Evolutionary conservation across 192 early-diverging fungal genomes (phyloP).

Genomic region (Oehlia diaphana): DNA sequence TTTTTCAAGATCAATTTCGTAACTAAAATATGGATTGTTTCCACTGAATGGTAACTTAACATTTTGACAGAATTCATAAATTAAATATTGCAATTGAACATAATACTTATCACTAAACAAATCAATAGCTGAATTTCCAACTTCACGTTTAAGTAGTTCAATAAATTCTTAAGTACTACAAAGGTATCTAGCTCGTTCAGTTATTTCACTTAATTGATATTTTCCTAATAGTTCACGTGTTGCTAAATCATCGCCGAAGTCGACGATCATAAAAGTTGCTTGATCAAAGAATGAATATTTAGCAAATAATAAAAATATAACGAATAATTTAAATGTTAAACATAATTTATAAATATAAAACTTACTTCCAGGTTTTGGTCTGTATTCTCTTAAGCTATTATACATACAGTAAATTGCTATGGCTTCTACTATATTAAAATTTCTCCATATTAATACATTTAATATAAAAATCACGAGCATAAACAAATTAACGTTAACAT

Average conservation of each 20-base stretch:
- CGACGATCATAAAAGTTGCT: constrained; percentile 56
- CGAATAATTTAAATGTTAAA: no score
- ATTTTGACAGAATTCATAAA: background rate
- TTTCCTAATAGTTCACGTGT: background rate
- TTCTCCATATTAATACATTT: no score
- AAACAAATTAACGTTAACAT: no score
- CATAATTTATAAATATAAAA: background rate
- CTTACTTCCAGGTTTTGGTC: background rate
- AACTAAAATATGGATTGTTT: background rate
- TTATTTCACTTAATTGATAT: background rate
- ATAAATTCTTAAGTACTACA: constrained; percentile 14
- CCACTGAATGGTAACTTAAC: background rate
- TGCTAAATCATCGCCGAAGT: constrained; percentile 56
- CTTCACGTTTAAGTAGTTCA: background rate
- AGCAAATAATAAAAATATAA: background rate
- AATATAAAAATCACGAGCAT: no score
- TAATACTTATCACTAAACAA: background rate
- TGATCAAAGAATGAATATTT: no score
- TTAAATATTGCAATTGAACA: constrained; percentile 1
- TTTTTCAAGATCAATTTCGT: background rate
- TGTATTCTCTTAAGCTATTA: background rate
- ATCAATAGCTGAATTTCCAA: background rate
- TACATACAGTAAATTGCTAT: background rate
- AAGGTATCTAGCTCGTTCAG: background rate
- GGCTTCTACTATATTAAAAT: background rate